phyloP scores from a whole-genome alignment of 192 early-diverging fungal genomes.

The Jimgerdemannia flammicorona region DNA sequence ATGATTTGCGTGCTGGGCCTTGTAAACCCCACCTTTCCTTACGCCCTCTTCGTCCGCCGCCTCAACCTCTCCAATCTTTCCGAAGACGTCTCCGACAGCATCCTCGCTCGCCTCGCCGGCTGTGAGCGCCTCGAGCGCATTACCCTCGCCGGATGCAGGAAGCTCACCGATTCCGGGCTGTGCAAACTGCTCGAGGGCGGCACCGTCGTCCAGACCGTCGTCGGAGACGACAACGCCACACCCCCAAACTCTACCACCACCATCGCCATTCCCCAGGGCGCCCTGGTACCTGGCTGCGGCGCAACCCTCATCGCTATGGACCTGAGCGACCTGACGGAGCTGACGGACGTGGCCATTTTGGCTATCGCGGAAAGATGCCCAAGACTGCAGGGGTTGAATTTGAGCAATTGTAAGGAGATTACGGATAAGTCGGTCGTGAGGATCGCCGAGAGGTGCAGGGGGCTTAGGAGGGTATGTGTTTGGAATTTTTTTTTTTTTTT shows the following conservation, averaged over 20 bases:
- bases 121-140: conserved; percentile 50
- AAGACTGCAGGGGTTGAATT: conserved; percentile 50
- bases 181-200: conserved; percentile 29
- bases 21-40: conserved; percentile 35
- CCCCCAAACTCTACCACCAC: background rate
- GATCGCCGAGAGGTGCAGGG: conserved; percentile 39
- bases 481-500: background rate
- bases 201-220: background rate
- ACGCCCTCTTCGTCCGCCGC: conserved; percentile 46
- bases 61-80: conserved; percentile 52
- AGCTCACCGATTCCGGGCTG: conserved; percentile 42
- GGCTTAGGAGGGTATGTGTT: conserved; percentile 47
- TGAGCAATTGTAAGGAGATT: conserved; percentile 42
- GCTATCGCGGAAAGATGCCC: conserved; percentile 42
- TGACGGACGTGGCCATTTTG: conserved; percentile 37
- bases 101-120: conserved; percentile 22
- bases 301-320: conserved; percentile 42
- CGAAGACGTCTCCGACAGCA: conserved; percentile 34
- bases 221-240: background rate
- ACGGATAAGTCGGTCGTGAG: conserved; percentile 40
- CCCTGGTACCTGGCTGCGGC: background rate
- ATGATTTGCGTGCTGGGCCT: conserved; percentile 19
- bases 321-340: conserved; percentile 41
- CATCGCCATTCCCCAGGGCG: background rate
- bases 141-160: conserved; percentile 43